Evolutionary conservation across 805 yeast species (phyloP).

Genomic region (Barnettozyma salicaria): DNA sequence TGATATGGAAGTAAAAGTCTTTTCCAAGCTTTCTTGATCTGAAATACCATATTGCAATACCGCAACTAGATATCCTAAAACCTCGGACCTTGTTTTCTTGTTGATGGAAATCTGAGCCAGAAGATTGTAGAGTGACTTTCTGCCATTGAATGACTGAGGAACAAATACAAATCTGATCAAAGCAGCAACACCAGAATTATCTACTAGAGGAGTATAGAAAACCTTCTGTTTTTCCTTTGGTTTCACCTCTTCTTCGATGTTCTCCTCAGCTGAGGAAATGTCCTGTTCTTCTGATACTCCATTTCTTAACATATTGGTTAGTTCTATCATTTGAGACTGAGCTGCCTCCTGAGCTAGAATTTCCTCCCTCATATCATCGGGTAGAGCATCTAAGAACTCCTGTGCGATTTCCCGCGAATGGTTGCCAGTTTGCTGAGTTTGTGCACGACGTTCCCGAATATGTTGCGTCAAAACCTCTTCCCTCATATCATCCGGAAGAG

Average conservation of each 20-base stretch:
- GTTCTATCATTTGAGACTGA: slow-evolving; percentile 2
- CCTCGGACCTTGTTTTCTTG: slow-evolving; percentile 73
- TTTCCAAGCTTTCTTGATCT: slow-evolving; percentile 56
- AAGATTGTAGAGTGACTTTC: slow-evolving; percentile 60
- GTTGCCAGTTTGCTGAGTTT: slow-evolving; percentile 39
- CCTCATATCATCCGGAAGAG: slow-evolving; percentile 87
- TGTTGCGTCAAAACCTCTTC: slow-evolving; percentile 89
- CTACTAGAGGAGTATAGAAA: slow-evolving; percentile 62
- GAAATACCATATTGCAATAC: slow-evolving; percentile 71
- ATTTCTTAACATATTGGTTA: background rate
- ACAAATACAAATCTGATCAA: slow-evolving; percentile 64
- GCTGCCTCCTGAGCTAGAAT: slow-evolving; percentile 50
- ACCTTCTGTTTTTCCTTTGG: slow-evolving; percentile 33
- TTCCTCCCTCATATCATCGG: slow-evolving; percentile 57
- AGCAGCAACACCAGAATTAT: slow-evolving; percentile 69
- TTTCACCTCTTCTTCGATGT: slow-evolving; percentile 18
- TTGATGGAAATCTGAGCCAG: slow-evolving; percentile 64
- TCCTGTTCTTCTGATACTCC: background rate
- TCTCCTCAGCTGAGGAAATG: slow-evolving; percentile 16
- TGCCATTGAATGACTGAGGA: slow-evolving; percentile 57
- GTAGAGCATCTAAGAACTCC: slow-evolving; percentile 74
- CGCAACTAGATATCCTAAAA: slow-evolving; percentile 59
- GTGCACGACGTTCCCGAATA: slow-evolving; percentile 64
- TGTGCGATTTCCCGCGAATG: slow-evolving; percentile 66
- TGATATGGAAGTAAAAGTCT: slow-evolving; percentile 48